Evolutionary conservation across 1,284 basidiomycete genomes (phyloP).

Genomic region (Tilletia indica): DNA sequence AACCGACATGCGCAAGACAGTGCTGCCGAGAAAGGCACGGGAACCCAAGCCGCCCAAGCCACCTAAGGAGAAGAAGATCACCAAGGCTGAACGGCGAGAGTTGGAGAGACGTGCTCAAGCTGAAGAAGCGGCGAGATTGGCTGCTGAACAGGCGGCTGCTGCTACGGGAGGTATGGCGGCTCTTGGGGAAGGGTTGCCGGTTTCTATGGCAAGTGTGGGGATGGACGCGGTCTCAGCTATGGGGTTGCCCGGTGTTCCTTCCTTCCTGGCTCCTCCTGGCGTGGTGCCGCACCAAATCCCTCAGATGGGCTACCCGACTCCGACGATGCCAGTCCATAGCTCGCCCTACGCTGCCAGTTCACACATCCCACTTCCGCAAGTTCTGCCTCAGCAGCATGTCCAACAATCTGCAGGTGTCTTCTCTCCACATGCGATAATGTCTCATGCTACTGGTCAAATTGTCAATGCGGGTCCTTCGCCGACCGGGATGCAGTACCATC

Average conservation of each 20-base stretch:
- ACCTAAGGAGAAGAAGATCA: constrained; percentile 17
- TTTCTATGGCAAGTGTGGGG: neutral
- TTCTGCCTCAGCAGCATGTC: neutral
- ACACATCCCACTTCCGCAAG: neutral
- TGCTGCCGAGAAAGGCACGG: constrained; percentile 29
- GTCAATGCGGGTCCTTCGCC: no score
- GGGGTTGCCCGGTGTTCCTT: neutral
- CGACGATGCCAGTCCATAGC: neutral
- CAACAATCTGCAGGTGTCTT: no score
- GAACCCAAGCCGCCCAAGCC: constrained; percentile 3
- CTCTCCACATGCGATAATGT: no score
- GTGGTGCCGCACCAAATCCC: neutral
- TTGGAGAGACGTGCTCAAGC: constrained; percentile 1
- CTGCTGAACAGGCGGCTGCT: constrained; percentile 15
- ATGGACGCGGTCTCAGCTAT: neutral
- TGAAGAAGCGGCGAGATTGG: neutral
- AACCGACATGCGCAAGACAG: constrained; percentile 49
- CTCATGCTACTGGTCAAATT: no score
- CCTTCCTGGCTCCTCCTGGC: neutral
- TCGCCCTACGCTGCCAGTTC: neutral
- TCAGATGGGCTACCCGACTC: neutral
- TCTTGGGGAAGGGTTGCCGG: neutral
- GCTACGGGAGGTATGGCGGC: neutral
- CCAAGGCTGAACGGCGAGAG: constrained; percentile 11
- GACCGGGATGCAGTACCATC: no score